Evolutionary conservation across 208 protist genomes (phyloP), one percentile per base, ranked within the genome.

Genomic region (Leishmania guyanensis): DNA sequence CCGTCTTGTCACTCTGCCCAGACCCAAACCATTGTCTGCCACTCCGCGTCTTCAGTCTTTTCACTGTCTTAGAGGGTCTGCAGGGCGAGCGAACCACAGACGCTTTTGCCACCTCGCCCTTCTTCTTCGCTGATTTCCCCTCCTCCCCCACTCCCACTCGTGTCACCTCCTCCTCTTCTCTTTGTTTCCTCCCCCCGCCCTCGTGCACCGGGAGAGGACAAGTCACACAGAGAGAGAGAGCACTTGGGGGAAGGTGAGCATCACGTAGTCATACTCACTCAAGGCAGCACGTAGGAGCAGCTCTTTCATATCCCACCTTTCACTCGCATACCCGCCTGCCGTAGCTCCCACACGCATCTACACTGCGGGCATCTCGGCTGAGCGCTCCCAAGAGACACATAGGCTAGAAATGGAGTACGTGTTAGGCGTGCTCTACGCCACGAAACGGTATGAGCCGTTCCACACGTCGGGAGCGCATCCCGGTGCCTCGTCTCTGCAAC

Each of bases 361-460:
- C 54, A 73, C 36, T n/a, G 33, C 54, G 50, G 54, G 12, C 3
- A 51, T 20, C 46, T 51, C 8, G 17, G 9, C 69, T 16, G 12
- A 17, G 29, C 46, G 20, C 68, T 64, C 20, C 51, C 29, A 17
- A 20, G 6, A 14, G 6, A 36, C 16, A 43, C 5, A 62, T 33
- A 60, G 22, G 4, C 6, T 53, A 8, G 29, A 20, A 6, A 91
- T 91, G 88, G 88, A 91, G 62, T 91, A 88, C 56, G 73, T 89
- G 5, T 77, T 89, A 5, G 88, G 86, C 33, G 79, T 80, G 5
- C 51, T 88, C 64, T 89, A 88, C 81, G 83, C 78, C 69, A 91
- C 85, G 20, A 84, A 85, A 46, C 79, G 81, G 77, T 89, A 88
- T 71, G 88, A 91, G 79, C 53, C 78, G 39, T 80, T 86, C 51